Percentiles rank a stretch among this genome's conserved stretches.
These are phyloP conservation scores for Fagus crenata DNA, from an alignment of 306 rosid species.

Conservation along the genomic window DNA sequence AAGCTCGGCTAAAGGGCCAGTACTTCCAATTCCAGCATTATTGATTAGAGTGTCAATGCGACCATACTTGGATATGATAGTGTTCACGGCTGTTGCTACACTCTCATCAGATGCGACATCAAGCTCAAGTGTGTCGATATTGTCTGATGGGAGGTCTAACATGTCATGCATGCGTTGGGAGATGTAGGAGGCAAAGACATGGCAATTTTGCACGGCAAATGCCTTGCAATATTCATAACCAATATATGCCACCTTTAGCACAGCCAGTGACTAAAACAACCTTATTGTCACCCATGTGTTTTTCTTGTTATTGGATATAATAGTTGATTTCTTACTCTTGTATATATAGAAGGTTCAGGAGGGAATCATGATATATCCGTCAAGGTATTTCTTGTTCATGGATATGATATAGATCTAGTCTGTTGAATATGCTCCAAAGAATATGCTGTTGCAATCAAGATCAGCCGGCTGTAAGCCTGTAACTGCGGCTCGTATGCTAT, in stretches of 20 bases:
- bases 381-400: not conserved
- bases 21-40: slow-evolving; percentile 75
- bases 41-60: slow-evolving; percentile 65
- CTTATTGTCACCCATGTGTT: slow-evolving; percentile 43
- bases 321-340: not conserved
- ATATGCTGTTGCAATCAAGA: slow-evolving; percentile 32
- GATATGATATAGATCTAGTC: not conserved
- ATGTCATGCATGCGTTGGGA: slow-evolving; percentile 48
- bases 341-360: not conserved
- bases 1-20: slow-evolving; percentile 76
- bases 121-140: slow-evolving; percentile 55
- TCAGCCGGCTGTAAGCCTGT: slow-evolving; percentile 31
- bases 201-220: slow-evolving; percentile 57
- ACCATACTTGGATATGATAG: slow-evolving; percentile 49
- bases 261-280: slow-evolving; percentile 79
- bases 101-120: slow-evolving; percentile 69
- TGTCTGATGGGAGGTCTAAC: slow-evolving; percentile 37
- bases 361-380: not conserved
- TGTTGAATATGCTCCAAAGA: slow-evolving; percentile 47
- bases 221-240: slow-evolving; percentile 83
- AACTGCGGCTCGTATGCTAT: too few species aligned
- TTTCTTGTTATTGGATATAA: not conserved
- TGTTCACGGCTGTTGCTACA: slow-evolving; percentile 47
- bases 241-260: slow-evolving; percentile 82
- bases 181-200: slow-evolving; percentile 65